Conservation (phyloP, 208 protist genomes). For the Leptomonas pyrrhocoris region DNA sequence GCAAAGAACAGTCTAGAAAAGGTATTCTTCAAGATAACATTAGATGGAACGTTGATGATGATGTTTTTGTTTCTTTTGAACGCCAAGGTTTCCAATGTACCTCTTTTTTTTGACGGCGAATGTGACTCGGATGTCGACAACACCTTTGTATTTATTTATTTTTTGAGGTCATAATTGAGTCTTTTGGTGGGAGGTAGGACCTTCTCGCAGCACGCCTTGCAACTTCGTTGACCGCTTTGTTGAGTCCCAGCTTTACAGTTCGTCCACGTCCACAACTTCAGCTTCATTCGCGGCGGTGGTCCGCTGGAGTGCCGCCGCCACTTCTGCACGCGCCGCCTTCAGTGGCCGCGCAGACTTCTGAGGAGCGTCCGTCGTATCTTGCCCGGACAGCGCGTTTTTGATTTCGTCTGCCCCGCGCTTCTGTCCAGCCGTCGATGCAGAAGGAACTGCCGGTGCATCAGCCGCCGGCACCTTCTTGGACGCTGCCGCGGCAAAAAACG, state of each 20-base stretch:
- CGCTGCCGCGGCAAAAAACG: constrained; percentile 58
- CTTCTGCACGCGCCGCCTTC: not conserved
- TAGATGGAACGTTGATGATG: no score
- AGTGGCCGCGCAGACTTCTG: not conserved
- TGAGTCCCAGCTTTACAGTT: not conserved
- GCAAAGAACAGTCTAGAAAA: no score
- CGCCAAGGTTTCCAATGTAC: no score
- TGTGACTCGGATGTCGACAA: no score
- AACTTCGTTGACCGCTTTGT: not conserved
- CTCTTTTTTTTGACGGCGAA: no score
- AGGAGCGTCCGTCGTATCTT: not conserved
- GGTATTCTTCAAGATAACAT: no score
- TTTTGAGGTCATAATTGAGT: no score
- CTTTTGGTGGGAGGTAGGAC: no score
- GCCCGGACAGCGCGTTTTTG: not conserved
- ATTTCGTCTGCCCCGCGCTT: constrained; percentile 4
- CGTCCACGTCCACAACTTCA: constrained; percentile 22
- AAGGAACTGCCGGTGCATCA: not conserved
- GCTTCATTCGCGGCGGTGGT: not conserved
- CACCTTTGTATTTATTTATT: no score
- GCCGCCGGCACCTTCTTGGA: constrained; percentile 21
- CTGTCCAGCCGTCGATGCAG: not conserved
- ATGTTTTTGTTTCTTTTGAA: no score
- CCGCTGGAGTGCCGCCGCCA: not conserved
- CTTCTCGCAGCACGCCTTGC: not conserved